Conservation (phyloP, 2,329 filamentous ascomycete genomes). For the Diaporthe caulivora region DNA sequence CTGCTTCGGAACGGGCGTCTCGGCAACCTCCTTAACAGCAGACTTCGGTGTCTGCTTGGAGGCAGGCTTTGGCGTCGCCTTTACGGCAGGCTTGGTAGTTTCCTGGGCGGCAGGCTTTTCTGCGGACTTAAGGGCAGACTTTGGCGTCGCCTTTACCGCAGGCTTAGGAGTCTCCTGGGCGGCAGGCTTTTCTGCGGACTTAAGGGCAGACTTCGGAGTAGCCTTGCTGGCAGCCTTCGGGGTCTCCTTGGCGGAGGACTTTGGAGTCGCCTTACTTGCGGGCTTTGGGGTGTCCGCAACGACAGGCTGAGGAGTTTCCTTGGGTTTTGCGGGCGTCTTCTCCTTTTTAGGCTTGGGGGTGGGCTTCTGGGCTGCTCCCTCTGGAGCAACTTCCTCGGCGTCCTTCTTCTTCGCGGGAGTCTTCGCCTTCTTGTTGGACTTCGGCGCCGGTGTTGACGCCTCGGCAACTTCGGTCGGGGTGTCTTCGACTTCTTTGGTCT, state of each 20-base stretch:
- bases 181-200: slow-evolving; percentile 6
- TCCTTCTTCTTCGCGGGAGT: slow-evolving; percentile 33
- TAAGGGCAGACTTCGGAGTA: background rate
- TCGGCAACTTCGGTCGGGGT: slow-evolving; percentile 12
- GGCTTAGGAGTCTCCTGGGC: slow-evolving; percentile 18
- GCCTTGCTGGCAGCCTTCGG: slow-evolving; percentile 4
- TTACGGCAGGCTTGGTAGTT: background rate
- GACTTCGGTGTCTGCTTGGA: slow-evolving; percentile 23
- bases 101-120: slow-evolving; percentile 16
- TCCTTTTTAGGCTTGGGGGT: slow-evolving; percentile 37
- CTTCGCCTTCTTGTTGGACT: slow-evolving; percentile 36
- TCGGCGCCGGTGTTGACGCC: slow-evolving; percentile 26
- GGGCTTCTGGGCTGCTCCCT: slow-evolving; percentile 21
- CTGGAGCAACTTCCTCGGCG: background rate
- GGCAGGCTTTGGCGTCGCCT: slow-evolving; percentile 7
- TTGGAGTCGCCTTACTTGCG: slow-evolving; percentile 20
- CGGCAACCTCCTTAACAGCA: background rate
- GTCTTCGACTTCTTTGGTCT: slow-evolving; percentile 23
- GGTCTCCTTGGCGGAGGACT: slow-evolving; percentile 25
- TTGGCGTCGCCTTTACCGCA: slow-evolving; percentile 8
- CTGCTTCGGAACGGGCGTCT: slow-evolving; percentile 25
- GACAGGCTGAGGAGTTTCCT: slow-evolving; percentile 5
- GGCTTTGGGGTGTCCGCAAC: slow-evolving; percentile 28
- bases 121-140: slow-evolving; percentile 21
- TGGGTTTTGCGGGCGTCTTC: slow-evolving; percentile 37